Conservation (phyloP, 306 rosid species). For the Calophaca sinica region DNA sequence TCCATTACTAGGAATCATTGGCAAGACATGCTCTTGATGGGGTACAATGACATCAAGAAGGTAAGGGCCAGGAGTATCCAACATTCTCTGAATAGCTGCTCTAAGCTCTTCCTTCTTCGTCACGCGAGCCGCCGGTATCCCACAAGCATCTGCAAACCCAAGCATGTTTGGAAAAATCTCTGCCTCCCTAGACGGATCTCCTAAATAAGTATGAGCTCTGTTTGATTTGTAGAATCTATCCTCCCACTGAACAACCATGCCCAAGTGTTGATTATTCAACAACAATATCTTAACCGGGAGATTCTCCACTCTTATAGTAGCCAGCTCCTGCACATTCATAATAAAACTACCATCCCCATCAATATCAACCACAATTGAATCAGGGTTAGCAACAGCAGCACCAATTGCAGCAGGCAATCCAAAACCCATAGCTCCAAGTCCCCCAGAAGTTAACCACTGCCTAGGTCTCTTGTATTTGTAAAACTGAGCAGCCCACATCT, state of each 20-base stretch:
- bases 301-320: slow-evolving; percentile 75
- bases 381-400: slow-evolving; percentile 87
- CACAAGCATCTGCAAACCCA: slow-evolving; percentile 86
- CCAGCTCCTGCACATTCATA: slow-evolving; percentile 91
- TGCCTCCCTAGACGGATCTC: slow-evolving; percentile 67
- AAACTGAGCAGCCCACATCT: slow-evolving; percentile 95
- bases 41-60: slow-evolving; percentile 88
- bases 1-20: slow-evolving; percentile 94
- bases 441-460: slow-evolving; percentile 87
- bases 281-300: slow-evolving; percentile 79
- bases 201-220: slow-evolving; percentile 81
- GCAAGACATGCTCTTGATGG: slow-evolving; percentile 95
- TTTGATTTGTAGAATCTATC: slow-evolving; percentile 89
- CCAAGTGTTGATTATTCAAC: slow-evolving; percentile 91
- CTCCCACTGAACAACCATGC: slow-evolving; percentile 98
- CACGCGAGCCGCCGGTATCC: slow-evolving; percentile 79
- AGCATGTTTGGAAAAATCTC: slow-evolving; percentile 86
- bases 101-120: slow-evolving; percentile 66
- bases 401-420: slow-evolving; percentile 93
- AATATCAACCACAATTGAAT: slow-evolving; percentile 70
- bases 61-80: slow-evolving; percentile 90
- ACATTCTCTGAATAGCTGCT: slow-evolving; percentile 80
- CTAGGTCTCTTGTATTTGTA: slow-evolving; percentile 80
- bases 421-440: slow-evolving; percentile 96
- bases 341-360: slow-evolving; percentile 94